Conservation (phyloP, 2,329 filamentous ascomycete genomes). For the Pleurostoma richardsiae region DNA sequence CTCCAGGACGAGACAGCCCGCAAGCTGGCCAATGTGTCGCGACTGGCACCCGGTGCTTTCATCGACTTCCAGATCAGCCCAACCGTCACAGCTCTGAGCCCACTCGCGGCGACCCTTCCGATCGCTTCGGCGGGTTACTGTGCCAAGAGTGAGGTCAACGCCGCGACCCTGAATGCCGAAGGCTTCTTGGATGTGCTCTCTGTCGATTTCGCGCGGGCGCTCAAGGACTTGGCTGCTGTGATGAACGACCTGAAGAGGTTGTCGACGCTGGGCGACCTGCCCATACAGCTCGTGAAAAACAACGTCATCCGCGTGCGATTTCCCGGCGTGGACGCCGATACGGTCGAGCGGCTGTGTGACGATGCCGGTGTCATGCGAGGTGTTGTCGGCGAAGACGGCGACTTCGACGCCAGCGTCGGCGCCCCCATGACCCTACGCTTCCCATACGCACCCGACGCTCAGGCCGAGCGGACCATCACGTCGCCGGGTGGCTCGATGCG, state of each 20-base stretch:
- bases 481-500: conserved; percentile 44
- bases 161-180: conserved; percentile 69
- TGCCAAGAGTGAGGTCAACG: conserved; percentile 30
- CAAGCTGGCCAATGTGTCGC: conserved; percentile 57
- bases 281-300: conserved; percentile 65
- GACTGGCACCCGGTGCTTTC: conserved; percentile 65
- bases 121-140: conserved; percentile 34
- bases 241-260: conserved; percentile 78
- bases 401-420: conserved; percentile 64
- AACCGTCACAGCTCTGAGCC: conserved; percentile 81
- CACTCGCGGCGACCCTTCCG: conserved; percentile 55
- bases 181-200: conserved; percentile 82
- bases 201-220: conserved; percentile 78
- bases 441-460: conserved; percentile 67
- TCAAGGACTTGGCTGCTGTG: conserved; percentile 77
- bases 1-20: conserved; percentile 68
- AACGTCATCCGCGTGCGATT: conserved; percentile 77
- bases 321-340: conserved; percentile 79
- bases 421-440: conserved; percentile 75
- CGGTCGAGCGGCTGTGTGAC: conserved; percentile 77
- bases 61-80: conserved; percentile 87
- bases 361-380: conserved; percentile 84
- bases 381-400: conserved; percentile 68
- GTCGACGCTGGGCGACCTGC: conserved; percentile 74
- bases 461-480: conserved; percentile 25